Conservation (phyloP, 257 asterid genomes). For the Fraxinus anomala region DNA sequence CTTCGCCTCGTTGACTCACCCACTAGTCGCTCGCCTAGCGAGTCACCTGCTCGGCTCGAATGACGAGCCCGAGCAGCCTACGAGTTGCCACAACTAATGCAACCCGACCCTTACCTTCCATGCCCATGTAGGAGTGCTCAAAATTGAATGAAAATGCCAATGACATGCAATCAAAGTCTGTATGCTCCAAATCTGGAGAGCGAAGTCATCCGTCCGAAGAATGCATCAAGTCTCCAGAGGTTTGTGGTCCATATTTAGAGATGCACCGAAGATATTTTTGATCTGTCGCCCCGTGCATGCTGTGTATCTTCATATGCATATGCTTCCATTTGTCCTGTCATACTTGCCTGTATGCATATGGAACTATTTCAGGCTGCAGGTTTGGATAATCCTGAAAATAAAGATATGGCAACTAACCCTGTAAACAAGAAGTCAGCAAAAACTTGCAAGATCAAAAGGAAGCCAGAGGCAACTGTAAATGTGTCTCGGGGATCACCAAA, state of each 20-base stretch:
- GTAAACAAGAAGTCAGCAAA: constrained; percentile 21
- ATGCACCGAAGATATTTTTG: neutral
- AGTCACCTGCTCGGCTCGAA: too few species aligned
- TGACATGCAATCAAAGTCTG: neutral
- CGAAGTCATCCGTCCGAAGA: constrained; percentile 6
- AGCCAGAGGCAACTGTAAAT: neutral
- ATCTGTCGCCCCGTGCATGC: too few species aligned
- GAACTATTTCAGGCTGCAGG: constrained; percentile 20
- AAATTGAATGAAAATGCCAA: neutral
- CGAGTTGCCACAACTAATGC: too few species aligned
- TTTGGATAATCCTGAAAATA: neutral
- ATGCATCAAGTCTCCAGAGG: constrained; percentile 20
- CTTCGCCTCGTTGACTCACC: too few species aligned
- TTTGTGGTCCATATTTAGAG: constrained; percentile 19
- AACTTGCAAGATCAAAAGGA: constrained; percentile 1
- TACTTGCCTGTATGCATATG: neutral
- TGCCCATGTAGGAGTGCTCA: constrained; percentile 36
- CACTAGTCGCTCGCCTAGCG: too few species aligned
- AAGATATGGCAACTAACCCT: constrained; percentile 1
- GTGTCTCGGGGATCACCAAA: neutral
- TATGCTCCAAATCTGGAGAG: constrained; percentile 31
- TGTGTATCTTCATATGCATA: neutral
- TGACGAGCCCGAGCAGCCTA: too few species aligned
- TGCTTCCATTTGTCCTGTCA: neutral
- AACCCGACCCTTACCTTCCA: neutral